phyloP scores from a whole-genome alignment of 768 basidiomycete species.

The Tylopilus cervinicoccineus region DNA sequence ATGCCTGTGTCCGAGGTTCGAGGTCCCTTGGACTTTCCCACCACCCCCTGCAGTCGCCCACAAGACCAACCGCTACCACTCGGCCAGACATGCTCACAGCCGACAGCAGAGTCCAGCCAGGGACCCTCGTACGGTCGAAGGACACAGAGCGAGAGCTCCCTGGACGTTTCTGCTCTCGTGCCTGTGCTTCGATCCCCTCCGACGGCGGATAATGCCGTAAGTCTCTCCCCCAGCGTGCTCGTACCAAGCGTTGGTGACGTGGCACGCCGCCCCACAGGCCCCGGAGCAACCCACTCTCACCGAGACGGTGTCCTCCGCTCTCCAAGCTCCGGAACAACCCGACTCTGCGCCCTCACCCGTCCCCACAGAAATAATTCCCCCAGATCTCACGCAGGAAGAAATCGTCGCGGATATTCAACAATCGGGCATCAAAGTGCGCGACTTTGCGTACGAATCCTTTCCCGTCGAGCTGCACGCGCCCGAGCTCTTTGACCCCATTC shows the following conservation, averaged over 20 bases:
- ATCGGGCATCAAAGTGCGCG: conserved; percentile 30
- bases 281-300: conserved; percentile 2
- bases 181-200: conserved; percentile 5
- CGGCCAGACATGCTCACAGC: conserved; percentile 20
- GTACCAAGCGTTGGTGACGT: conserved; percentile 6
- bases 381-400: conserved; percentile 31
- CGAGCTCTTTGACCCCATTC: conserved; percentile 31
- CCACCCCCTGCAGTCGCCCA: neutral
- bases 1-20: conserved; percentile 25
- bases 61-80: conserved; percentile 10
- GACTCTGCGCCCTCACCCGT: conserved; percentile 29
- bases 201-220: conserved; percentile 26
- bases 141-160: conserved; percentile 24
- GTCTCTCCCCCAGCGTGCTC: neutral
- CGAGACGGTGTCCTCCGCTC: neutral
- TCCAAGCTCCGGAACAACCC: conserved; percentile 11
- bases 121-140: conserved; percentile 18
- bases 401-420: conserved; percentile 30
- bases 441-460: conserved; percentile 26
- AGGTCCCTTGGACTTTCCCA: conserved; percentile 18
- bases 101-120: conserved; percentile 23
- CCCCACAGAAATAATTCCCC: conserved; percentile 31
- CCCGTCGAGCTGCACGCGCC: conserved; percentile 17
- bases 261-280: neutral
- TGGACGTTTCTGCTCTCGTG: conserved; percentile 10